Evolutionary conservation across 2,329 filamentous ascomycete genomes (phyloP).

Genomic region (Hypocrella siamensis): DNA sequence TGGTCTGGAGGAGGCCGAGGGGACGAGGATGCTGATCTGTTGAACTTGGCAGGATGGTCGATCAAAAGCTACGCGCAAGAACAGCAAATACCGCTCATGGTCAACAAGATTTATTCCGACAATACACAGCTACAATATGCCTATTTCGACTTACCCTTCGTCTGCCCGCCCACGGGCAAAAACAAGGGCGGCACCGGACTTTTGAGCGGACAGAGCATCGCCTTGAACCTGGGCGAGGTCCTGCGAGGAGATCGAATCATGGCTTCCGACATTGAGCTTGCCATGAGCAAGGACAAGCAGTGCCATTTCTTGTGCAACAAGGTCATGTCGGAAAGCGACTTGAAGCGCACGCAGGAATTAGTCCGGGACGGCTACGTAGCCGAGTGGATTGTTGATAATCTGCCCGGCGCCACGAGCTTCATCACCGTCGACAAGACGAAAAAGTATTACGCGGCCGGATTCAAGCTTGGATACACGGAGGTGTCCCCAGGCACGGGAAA

Average conservation of each 20-base stretch:
- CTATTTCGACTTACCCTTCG: constrained; percentile 77
- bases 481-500: constrained; percentile 40
- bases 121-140: constrained; percentile 83
- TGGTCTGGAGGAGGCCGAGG: neutral
- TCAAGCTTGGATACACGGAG: constrained; percentile 73
- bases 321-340: constrained; percentile 45
- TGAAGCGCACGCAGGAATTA: constrained; percentile 54
- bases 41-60: constrained; percentile 47
- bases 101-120: constrained; percentile 87
- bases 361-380: constrained; percentile 70
- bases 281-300: constrained; percentile 60
- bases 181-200: constrained; percentile 49
- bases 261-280: constrained; percentile 68
- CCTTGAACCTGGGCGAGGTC: constrained; percentile 75
- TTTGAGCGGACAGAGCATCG: constrained; percentile 60
- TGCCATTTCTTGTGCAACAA: constrained; percentile 59
- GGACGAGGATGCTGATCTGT: neutral
- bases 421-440: constrained; percentile 69
- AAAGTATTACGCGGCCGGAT: constrained; percentile 82
- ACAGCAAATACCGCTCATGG: constrained; percentile 68
- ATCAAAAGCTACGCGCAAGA: constrained; percentile 63
- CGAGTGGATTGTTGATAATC: constrained; percentile 87
- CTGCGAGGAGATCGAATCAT: constrained; percentile 75
- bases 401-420: constrained; percentile 78
- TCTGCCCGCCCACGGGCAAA: constrained; percentile 62